Evolutionary conservation across 106 monocot species (phyloP), one percentile per base, ranked within the genome.

Genomic region (Apostasia shenzhenica): DNA sequence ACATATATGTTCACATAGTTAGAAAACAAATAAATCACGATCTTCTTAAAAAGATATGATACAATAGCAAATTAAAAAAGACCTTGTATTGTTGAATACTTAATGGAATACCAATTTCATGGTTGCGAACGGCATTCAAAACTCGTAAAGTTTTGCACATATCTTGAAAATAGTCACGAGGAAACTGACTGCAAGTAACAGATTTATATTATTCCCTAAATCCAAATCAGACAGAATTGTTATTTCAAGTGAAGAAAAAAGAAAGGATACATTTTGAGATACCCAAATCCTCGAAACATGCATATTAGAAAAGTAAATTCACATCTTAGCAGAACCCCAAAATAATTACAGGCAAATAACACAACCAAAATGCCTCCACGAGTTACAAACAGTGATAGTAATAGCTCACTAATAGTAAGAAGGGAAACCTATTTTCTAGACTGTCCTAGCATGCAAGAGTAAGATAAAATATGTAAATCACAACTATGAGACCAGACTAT

Each of bases 61-160:
- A 55, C 3, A 44, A 38, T 14, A 54, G 9, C 41, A 60, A 71
- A 54, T 48, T 38, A 57, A 41, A 48, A 57, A 53, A 48, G 56
- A 99, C 92, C 97, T 93, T 92, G 75, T 90, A 93, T 70, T 99
- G 97, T 57, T 87, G 89, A 66, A 93, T 93, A 68, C 87, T 99
- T 54, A 99, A 81, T 41, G 92, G 92, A 72, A 93, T 93, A 49
- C 97, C 97, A 69, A 99, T 90, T 69, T 87, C 86, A 82, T 61
- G 82, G 78, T 78, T 78, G 40, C 87, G 89, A 55, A 99, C 92
- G 77, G 90, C 97, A 83, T 99, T 99, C 62, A 99, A 69, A 44
- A 93, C 92, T 48, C 87, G 76, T 47, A 99, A 75, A 42, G 73
- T 90, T 73, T 90, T 99, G 89, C 97, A 92, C 87, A 90, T 93